Percentiles rank a stretch among this genome's conserved stretches.
Evolutionary conservation across 2,329 filamentous ascomycete genomes (phyloP).

Genomic region (Aureobasidium sp.): DNA sequence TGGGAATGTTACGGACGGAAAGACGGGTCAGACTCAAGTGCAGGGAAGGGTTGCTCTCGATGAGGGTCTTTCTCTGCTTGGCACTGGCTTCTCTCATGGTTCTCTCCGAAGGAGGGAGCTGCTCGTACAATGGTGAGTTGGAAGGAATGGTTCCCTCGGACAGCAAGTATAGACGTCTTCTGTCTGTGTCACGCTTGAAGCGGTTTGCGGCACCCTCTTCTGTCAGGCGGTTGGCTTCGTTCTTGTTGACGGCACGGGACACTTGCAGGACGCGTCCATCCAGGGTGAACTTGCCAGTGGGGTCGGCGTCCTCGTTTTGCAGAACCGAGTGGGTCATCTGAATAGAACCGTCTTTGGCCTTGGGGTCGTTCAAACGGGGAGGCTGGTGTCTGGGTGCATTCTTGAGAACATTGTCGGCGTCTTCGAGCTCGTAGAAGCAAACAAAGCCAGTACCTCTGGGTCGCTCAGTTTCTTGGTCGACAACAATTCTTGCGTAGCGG

Average conservation of each 20-base stretch:
- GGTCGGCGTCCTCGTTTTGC: conserved; percentile 77
- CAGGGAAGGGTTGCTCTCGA: conserved; percentile 83
- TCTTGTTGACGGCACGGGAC: conserved; percentile 75
- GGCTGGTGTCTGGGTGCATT: conserved; percentile 56
- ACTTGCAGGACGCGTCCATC: conserved; percentile 83
- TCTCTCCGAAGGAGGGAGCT: conserved; percentile 70
- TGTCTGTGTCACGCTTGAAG: conserved; percentile 72
- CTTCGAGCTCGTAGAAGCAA: conserved; percentile 73
- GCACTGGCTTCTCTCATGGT: conserved; percentile 82
- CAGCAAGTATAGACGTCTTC: conserved; percentile 80
- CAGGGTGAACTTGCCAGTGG: conserved; percentile 78
- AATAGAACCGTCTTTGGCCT: conserved; percentile 19
- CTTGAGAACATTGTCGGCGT: conserved; percentile 70
- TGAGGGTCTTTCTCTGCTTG: conserved; percentile 80
- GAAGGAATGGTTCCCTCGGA: conserved; percentile 74
- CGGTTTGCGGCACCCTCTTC: conserved; percentile 58
- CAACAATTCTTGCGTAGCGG: conserved; percentile 83
- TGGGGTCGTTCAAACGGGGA: conserved; percentile 24
- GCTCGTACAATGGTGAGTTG: conserved; percentile 69
- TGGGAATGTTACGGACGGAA: conserved; percentile 84
- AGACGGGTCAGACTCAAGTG: conserved; percentile 86
- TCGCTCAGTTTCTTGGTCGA: conserved; percentile 76
- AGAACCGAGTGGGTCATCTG: conserved; percentile 69
- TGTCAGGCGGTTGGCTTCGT: conserved; percentile 68
- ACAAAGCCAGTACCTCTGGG: conserved; percentile 93